These are phyloP conservation scores for Cladosporium cucumerinum DNA, from an alignment of 2,329 filamentous ascomycete species.

Conservation along the genomic window DNA sequence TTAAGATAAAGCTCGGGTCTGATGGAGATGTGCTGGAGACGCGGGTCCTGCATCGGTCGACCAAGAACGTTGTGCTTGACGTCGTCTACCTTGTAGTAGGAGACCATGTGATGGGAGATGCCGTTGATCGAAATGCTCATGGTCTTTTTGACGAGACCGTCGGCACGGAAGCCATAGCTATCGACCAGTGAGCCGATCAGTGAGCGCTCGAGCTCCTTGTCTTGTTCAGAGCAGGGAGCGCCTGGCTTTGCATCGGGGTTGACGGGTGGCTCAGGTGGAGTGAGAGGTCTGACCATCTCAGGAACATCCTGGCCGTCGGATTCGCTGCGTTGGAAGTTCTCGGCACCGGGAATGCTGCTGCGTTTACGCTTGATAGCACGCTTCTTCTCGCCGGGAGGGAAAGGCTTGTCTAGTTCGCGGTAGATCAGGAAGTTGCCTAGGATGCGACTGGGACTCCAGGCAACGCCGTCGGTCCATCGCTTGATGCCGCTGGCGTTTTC, in stretches of 20 bases:
- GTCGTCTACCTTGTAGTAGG: conserved; percentile 81
- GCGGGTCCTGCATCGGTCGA: conserved; percentile 57
- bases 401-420: conserved; percentile 73
- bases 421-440: conserved; percentile 83
- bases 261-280: conserved; percentile 32
- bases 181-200: conserved; percentile 83
- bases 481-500: conserved; percentile 89
- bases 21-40: conserved; percentile 34
- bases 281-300: conserved; percentile 26
- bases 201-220: conserved; percentile 53
- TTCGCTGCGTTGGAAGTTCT: conserved; percentile 47
- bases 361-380: conserved; percentile 69
- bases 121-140: conserved; percentile 75
- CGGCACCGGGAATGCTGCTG: conserved; percentile 47
- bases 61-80: conserved; percentile 61
- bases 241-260: conserved; percentile 30
- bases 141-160: conserved; percentile 86
- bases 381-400: conserved; percentile 81
- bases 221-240: conserved; percentile 32
- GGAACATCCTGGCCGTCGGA: conserved; percentile 32
- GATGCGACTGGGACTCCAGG: conserved; percentile 86
- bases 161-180: conserved; percentile 80
- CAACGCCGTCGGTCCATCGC: conserved; percentile 87
- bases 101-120: conserved; percentile 79
- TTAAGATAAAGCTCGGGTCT: conserved; percentile 38